Evolutionary conservation across 352 stramenopile genomes (phyloP), one percentile per base, ranked within the genome.

Genomic region (Globisporangium uncinulatum): DNA sequence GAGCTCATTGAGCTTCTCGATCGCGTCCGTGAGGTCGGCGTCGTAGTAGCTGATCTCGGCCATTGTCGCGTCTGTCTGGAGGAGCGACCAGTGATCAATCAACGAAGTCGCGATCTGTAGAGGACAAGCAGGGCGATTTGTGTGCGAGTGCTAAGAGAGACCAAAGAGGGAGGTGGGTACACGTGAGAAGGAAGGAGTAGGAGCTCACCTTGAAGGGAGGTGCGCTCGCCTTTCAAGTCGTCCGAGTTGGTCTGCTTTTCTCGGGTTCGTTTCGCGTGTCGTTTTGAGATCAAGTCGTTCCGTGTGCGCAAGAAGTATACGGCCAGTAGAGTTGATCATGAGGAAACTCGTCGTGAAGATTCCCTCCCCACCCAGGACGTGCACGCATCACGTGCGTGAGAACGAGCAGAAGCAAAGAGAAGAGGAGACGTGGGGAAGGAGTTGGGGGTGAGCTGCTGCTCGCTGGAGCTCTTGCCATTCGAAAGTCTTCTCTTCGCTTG

Each of bases 41-140:
- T 93, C 83, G 59, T 95, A 93, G 71, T 95, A 93, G 56, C 79
- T 88, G 70, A 92, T 89, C 71, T 95, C 85, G 13, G 80, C 77
- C 85, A 95, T 95, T 32, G 14, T 6, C 20, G 15, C 3, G 10
- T n/a, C 19, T 9, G 32, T 20, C 37, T 24, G 6, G 14, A 24
- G 44, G 19, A 50, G 44, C 44, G 44, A 50, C 6, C 9, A 19
- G 34, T 39, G 34, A 39, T 13, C 7, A 39, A 39, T 13, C 34
- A 39, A 7, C 5, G 34, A 39, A 13, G 34, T 2, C 34, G 34
- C 8, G 34, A 7, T 1, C 34, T 8, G 24, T 29, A 29, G 24
- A 29, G 24, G 24, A 29, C 24, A 29, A 29, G 24, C 24, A 29
- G 24, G 24, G n/a, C n/a, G n/a, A n/a, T n/a, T n/a, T n/a, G n/a